Evolutionary conservation across 768 basidiomycete species (phyloP).

Genomic region (Leccinum incarnatum): DNA sequence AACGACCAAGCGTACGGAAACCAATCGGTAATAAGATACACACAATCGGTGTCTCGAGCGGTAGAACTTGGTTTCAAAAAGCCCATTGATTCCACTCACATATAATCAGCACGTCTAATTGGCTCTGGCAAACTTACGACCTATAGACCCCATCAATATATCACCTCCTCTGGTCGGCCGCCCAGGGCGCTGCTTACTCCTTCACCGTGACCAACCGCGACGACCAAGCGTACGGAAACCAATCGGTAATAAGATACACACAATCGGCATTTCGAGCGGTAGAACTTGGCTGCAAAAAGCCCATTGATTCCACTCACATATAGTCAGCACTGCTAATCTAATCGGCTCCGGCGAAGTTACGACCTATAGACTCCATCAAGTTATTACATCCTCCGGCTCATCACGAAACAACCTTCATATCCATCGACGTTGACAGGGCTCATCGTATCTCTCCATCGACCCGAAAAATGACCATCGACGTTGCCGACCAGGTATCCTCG

Average conservation of each 20-base stretch:
- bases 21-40: neutral
- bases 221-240: neutral
- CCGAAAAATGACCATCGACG: conserved; percentile 66
- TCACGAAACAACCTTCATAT: conserved; percentile 85
- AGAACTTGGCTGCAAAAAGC: neutral
- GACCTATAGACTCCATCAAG: neutral
- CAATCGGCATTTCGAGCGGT: neutral
- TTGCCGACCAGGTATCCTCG: conserved; percentile 79
- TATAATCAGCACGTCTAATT: neutral
- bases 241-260: neutral
- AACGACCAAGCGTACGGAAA: neutral
- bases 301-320: neutral
- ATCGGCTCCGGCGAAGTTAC: neutral
- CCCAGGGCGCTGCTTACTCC: neutral
- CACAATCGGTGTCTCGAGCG: neutral
- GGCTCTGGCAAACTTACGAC: neutral
- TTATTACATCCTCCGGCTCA: conserved; percentile 58
- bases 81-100: neutral
- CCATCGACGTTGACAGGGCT: conserved; percentile 60
- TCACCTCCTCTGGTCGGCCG: too few species aligned
- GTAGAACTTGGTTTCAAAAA: neutral
- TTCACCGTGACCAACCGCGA: neutral
- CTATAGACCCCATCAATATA: neutral
- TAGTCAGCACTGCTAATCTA: too few species aligned
- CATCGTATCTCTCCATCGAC: conserved; percentile 84